phyloP scores from a whole-genome alignment of 495 filamentous ascomycete genomes.

The Penicillium herquei region DNA sequence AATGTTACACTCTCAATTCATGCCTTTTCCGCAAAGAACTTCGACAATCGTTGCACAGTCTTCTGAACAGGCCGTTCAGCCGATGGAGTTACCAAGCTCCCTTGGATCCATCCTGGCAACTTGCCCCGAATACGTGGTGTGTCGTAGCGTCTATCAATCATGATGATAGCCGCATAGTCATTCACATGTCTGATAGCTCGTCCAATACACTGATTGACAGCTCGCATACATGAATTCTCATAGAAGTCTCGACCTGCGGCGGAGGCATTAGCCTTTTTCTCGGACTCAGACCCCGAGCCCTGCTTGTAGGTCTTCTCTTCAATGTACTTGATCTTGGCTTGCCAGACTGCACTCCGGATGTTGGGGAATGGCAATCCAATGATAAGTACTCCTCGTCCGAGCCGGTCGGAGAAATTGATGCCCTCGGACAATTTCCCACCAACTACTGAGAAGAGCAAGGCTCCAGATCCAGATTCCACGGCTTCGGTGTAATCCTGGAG shows the following conservation, averaged over 20 bases:
- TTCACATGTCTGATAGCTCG: constrained; percentile 83
- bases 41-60: constrained; percentile 32
- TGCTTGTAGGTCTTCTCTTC: constrained; percentile 61
- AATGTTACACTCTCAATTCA: neutral
- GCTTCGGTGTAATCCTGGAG: constrained; percentile 69
- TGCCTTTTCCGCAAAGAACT: constrained; percentile 31
- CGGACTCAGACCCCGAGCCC: constrained; percentile 34
- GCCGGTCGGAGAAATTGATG: constrained; percentile 93
- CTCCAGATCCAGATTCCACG: constrained; percentile 67
- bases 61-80: constrained; percentile 24
- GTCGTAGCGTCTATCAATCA: constrained; percentile 78
- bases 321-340: constrained; percentile 83
- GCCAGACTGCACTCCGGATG: constrained; percentile 84
- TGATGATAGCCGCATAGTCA: constrained; percentile 87
- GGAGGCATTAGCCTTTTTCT: constrained; percentile 46
- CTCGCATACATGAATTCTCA: constrained; percentile 93
- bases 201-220: constrained; percentile 95
- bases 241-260: constrained; percentile 79
- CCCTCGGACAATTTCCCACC: constrained; percentile 94
- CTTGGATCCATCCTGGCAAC: constrained; percentile 84
- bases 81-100: constrained; percentile 30
- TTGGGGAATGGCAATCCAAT: constrained; percentile 94
- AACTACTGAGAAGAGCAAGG: constrained; percentile 86
- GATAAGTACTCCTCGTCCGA: constrained; percentile 85
- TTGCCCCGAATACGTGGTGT: constrained; percentile 68